These are phyloP conservation scores for Phlyctochytrium planicorne DNA, from an alignment of 192 early-diverging fungal species.

Conservation along the genomic window DNA sequence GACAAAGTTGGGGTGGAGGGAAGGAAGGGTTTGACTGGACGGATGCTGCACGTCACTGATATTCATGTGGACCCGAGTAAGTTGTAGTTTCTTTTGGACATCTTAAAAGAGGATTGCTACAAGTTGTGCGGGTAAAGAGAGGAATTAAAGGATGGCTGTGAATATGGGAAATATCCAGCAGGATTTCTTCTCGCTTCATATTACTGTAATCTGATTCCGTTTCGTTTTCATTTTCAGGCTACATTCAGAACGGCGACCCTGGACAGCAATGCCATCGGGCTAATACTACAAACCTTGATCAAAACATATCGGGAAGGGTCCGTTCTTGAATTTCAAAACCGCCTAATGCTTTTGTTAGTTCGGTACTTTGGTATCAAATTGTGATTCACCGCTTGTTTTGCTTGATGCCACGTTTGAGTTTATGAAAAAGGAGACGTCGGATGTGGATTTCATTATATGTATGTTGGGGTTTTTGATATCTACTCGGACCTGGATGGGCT, in stretches of 20 bases:
- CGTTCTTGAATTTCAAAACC: background rate
- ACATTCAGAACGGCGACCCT: background rate
- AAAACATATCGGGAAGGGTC: background rate
- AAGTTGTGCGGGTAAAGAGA: background rate
- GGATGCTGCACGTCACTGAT: too few relatives aligned
- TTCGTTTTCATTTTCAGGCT: background rate
- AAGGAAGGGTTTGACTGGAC: too few relatives aligned
- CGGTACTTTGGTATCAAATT: slow-evolving; percentile 19
- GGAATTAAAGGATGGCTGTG: background rate
- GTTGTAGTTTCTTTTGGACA: background rate
- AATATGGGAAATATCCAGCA: too few relatives aligned
- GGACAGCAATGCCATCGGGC: background rate
- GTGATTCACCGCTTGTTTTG: slow-evolving; percentile 25
- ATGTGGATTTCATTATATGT: slow-evolving; percentile 33
- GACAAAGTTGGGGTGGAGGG: too few relatives aligned
- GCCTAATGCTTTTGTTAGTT: slow-evolving; percentile 1
- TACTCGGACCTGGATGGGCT: background rate
- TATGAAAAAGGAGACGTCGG: slow-evolving; percentile 13
- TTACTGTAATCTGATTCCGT: background rate
- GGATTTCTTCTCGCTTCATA: too few relatives aligned
- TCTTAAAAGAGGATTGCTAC: background rate
- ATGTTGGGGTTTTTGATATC: background rate
- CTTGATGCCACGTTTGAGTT: slow-evolving; percentile 27
- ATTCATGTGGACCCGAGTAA: too few relatives aligned
- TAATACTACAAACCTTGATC: background rate